These are phyloP conservation scores for Elaeagnus macrophylla DNA, from an alignment of 306 rosid species.

Conservation along the genomic window DNA sequence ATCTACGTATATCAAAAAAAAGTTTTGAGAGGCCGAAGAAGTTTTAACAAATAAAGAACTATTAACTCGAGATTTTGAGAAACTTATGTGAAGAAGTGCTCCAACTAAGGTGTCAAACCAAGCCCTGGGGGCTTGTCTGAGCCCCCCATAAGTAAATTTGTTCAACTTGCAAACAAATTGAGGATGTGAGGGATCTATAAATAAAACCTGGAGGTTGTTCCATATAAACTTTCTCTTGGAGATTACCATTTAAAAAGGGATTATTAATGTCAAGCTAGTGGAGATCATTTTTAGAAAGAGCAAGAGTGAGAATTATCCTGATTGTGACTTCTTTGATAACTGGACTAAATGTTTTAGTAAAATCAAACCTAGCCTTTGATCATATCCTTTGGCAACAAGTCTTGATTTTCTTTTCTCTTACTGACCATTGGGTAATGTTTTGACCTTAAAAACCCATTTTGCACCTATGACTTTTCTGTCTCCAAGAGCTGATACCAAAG, in stretches of 20 bases:
- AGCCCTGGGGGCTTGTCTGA: not conserved
- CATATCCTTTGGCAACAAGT: not conserved
- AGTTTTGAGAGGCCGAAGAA: not conserved
- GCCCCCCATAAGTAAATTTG: not conserved
- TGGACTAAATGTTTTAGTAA: not conserved
- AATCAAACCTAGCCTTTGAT: not conserved
- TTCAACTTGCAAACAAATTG: not conserved
- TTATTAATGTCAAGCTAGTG: too few species aligned
- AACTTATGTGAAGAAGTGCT: not conserved
- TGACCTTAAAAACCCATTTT: not conserved
- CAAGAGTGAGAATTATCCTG: not conserved
- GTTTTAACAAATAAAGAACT: not conserved
- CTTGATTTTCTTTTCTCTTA: not conserved
- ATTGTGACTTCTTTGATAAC: not conserved
- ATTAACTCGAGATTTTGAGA: not conserved
- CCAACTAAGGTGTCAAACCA: not conserved
- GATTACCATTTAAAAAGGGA: not conserved
- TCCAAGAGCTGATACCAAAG: too few species aligned
- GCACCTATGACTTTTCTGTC: not conserved
- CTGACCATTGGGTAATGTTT: not conserved
- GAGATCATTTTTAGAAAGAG: too few species aligned
- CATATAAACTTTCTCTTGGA: not conserved
- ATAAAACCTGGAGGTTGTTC: not conserved
- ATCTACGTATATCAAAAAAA: not conserved
- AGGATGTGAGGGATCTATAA: not conserved